Evolutionary conservation across 352 stramenopile species (phyloP).

Genomic region (Globisporangium ultimum): DNA sequence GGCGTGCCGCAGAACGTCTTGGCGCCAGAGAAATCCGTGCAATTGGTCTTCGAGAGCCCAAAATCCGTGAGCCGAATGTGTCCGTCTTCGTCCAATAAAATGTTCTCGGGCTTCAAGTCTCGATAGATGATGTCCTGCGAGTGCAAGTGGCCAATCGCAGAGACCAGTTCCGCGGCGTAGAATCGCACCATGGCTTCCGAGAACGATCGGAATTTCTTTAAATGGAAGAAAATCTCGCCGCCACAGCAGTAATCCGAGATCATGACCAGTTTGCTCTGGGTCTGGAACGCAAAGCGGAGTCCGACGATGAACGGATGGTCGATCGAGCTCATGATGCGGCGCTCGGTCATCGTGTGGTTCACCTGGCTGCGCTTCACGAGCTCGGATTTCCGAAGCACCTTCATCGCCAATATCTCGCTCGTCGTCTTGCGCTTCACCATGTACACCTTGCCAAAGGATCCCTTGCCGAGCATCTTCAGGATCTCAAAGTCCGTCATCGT

Average conservation of each 20-base stretch:
- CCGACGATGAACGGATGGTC: slow-evolving; percentile 97
- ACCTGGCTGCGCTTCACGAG: slow-evolving; percentile 88
- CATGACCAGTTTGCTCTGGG: slow-evolving; percentile 89
- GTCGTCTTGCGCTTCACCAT: slow-evolving; percentile 88
- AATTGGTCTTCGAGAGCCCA: slow-evolving; percentile 89
- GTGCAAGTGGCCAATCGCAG: slow-evolving; percentile 87
- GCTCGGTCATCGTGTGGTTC: slow-evolving; percentile 87
- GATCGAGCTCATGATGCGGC: slow-evolving; percentile 86
- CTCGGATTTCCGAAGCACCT: slow-evolving; percentile 84
- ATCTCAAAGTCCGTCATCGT: slow-evolving; percentile 93
- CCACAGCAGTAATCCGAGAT: slow-evolving; percentile 89
- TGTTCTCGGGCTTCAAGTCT: slow-evolving; percentile 93
- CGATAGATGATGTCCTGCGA: slow-evolving; percentile 91
- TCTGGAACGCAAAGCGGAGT: slow-evolving; percentile 92
- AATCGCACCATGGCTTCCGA: slow-evolving; percentile 89
- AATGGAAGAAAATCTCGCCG: slow-evolving; percentile 90
- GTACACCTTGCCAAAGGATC: slow-evolving; percentile 97
- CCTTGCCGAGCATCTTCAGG: slow-evolving; percentile 97
- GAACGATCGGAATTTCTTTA: slow-evolving; percentile 90
- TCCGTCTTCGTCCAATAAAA: slow-evolving; percentile 89
- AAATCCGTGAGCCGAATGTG: slow-evolving; percentile 94
- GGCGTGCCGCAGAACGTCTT: slow-evolving; percentile 88
- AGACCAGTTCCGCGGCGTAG: slow-evolving; percentile 93
- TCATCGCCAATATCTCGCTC: slow-evolving; percentile 83
- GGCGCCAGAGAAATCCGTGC: slow-evolving; percentile 70